A percentile compares a stretch with the other conserved stretches of the same genome.
phyloP scores from a whole-genome alignment of 768 basidiomycete species.

The Rhodocollybia butyracea region DNA sequence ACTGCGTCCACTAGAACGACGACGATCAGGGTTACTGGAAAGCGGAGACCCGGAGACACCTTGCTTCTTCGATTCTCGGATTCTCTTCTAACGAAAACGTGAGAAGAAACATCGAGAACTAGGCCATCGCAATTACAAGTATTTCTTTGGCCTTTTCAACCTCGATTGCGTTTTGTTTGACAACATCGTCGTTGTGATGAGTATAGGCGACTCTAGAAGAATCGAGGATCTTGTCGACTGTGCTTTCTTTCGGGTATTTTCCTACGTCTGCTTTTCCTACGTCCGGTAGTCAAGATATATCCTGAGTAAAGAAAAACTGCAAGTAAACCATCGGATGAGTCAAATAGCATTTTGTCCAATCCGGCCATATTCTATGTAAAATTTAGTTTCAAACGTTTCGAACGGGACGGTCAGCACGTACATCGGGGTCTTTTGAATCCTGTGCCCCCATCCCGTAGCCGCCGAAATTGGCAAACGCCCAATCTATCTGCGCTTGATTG shows the following conservation, averaged over 20 bases:
- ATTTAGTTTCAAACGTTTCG: not conserved
- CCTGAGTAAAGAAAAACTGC: too few relatives aligned
- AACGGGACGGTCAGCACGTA: constrained; percentile 11
- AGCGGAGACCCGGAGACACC: constrained; percentile 5
- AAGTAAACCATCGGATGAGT: too few relatives aligned
- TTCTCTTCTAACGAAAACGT: too few relatives aligned
- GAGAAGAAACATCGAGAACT: too few relatives aligned
- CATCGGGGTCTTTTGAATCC: constrained; percentile 36
- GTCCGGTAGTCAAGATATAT: too few relatives aligned
- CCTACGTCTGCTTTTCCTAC: constrained; percentile 36
- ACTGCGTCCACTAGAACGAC: not conserved
- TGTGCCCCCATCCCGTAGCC: constrained; percentile 33
- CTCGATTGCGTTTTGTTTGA: constrained; percentile 67
- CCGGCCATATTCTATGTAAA: constrained; percentile 37
- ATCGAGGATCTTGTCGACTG: constrained; percentile 51
- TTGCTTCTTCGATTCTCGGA: too few relatives aligned
- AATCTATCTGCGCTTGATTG: constrained; percentile 69
- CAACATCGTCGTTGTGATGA: constrained; percentile 70
- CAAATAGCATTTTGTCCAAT: too few relatives aligned
- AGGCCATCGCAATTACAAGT: constrained; percentile 2
- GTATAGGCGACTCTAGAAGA: constrained; percentile 67
- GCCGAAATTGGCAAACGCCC: constrained; percentile 73
- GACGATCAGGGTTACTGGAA: constrained; percentile 1
- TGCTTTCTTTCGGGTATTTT: constrained; percentile 47
- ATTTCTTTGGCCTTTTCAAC: constrained; percentile 56